Evolutionary conservation across 2,329 filamentous ascomycete species (phyloP), one percentile per base, ranked within the genome.

Genomic region (Sclerotinia nivalis): DNA sequence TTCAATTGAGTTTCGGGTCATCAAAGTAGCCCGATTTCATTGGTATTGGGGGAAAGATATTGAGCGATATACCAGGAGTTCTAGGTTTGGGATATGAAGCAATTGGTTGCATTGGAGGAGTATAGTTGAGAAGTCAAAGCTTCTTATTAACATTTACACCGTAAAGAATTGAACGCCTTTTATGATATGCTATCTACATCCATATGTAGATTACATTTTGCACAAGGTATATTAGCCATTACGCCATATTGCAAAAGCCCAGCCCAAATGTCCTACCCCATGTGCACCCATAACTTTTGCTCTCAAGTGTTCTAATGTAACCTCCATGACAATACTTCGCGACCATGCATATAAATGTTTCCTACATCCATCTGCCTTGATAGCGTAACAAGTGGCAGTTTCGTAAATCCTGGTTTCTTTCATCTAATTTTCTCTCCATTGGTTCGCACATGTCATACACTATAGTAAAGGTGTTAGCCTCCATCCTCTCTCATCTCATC

Each of bases 401-500:
- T 37, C 31, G 8, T 47, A 50, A 25, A 22, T 18, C 4, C 2
- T 1, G 4, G 3, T 8, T 22, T 22, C 52, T 55, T 31, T 34
- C 20, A 31, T 28, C 22, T 58, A 91, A 75, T 90, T 89, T 75
- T 91, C 89, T 80, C 88, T 87, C 89, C 89, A 91, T 69, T 87
- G 82, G 72, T 87, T 82, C 34, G 85, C 86, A 75, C 89, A 91
- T 18, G 84, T 84, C 87, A 90, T 91, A 77, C 89, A 91, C 88
- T 88, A 6, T 25, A 73, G 20, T 18, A 15, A 18, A 31, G 31
- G 47, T 37, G 43, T 56, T 49, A 66, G 50, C 34, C 54, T 25
- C 2, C 18, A 22, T 34, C 18, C 31, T 37, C 45, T 43, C 13
- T 45, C 18, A 22, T 18, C 50, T 47, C 64, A 43, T 50, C 59